Base-by-base conservation (phyloP, 495 filamentous ascomycete species). In the Apodospora peruviana region DNA sequence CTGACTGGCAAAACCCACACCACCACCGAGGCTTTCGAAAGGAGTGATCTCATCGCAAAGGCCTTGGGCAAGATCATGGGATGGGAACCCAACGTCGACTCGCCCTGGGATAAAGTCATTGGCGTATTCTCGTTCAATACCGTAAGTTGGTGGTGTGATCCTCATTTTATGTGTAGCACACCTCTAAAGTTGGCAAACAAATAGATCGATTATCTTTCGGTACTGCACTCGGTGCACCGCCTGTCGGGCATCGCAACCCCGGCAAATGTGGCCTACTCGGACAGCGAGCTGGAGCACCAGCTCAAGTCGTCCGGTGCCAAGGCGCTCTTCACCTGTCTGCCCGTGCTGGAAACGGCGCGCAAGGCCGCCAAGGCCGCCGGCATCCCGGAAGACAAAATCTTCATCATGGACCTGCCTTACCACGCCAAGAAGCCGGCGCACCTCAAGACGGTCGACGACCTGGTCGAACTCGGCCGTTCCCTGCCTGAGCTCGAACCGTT, bases 71-170 rank as follows among this genome's bases (percentile, higher is more conserved):
- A 88, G 58, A 81, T 87, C 52, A 68, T 93, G 55, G 82, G 80
- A 41, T 95, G 87, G 85, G 55, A 74, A 22, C 79, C 85, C 7
- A 91, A 91, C 53, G 56, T 77, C 49, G 88, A 88, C 18, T 79
- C 79, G 0, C 86, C 90, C 59, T 95, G 86, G 85, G 90, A 96
- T 56, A 96, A 93, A 68, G 82, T 90, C 19, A 56, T 90, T 40
- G 83, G 77, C 10, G 67, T 91, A 10, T 95, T 88, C 65, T 84
- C 82, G 29, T 54, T 91, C 45, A 96, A 96, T 55, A 88, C 88
- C 20, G 89, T 91, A 71, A 39, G 79, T 60, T 14, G 23, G 20
- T 32, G 21, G 3, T 5, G 32, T 16, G 1, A 1, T 32, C 12
- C 27, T 32, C 20, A 25, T 3, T 1, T 20, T 32, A 12, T n/a